Percentiles rank a stretch among this genome's conserved stretches.
Conservation (phyloP, 2,329 filamentous ascomycete genomes). For the Metarhizium humberi region DNA sequence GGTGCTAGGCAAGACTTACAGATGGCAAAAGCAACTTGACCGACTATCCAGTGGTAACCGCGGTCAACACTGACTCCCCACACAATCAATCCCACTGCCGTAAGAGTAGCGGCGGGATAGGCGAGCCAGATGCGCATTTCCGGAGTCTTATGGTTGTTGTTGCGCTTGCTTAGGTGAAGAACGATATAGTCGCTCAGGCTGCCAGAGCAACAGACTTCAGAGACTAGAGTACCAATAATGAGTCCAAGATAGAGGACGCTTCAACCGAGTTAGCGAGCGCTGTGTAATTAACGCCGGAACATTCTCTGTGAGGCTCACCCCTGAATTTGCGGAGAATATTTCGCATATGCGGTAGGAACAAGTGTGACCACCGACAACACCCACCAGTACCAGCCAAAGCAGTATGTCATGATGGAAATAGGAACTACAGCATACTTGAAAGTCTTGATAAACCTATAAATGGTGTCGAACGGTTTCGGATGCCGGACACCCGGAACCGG, state of each 20-base stretch:
- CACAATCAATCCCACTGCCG: conserved; percentile 37
- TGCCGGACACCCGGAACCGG: conserved; percentile 42
- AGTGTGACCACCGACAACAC: conserved; percentile 42
- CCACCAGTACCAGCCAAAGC: conserved; percentile 50
- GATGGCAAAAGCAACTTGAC: conserved; percentile 44
- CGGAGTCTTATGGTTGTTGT: conserved; percentile 31
- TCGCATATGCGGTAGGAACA: conserved; percentile 40
- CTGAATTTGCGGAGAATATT: conserved; percentile 38
- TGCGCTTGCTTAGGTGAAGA: conserved; percentile 31
- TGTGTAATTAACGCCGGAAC: rapidly evolving
- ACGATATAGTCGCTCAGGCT: conserved; percentile 42
- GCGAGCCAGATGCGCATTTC: conserved; percentile 48
- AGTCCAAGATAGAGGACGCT: conserved; percentile 43
- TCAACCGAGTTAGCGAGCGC: background rate
- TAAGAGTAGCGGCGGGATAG: conserved; percentile 41
- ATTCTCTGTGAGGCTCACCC: conserved; percentile 19
- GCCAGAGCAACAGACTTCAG: conserved; percentile 37
- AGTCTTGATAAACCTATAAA: conserved; percentile 34
- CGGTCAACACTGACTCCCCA: conserved; percentile 47
- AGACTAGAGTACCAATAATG: conserved; percentile 40
- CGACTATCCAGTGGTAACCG: conserved; percentile 46
- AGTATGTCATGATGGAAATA: conserved; percentile 37
- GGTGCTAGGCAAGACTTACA: conserved; percentile 23
- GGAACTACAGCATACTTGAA: conserved; percentile 36
- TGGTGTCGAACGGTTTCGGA: conserved; percentile 36